Evolutionary conservation across 306 rosid species (phyloP).

Genomic region (Gastrolobium villosum): DNA sequence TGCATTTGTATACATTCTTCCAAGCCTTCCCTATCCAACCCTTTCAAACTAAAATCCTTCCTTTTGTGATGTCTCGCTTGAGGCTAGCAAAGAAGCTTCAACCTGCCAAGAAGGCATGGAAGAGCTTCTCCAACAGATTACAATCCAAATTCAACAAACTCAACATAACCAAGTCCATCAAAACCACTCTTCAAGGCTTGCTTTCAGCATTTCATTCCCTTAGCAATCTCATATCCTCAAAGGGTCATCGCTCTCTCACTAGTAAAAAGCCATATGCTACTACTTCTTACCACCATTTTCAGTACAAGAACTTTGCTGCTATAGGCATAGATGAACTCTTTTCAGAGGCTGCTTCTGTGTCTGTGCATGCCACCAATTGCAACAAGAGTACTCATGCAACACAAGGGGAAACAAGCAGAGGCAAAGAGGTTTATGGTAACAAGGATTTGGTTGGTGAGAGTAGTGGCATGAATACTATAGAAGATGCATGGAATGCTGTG

Average conservation of each 20-base stretch:
- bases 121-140: conserved; percentile 50
- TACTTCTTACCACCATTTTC: conserved; percentile 45
- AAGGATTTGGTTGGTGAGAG: conserved; percentile 39
- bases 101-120: conserved; percentile 73
- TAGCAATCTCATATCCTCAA: conserved; percentile 54
- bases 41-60: conserved; percentile 16
- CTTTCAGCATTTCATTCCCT: conserved; percentile 46
- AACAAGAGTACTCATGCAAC: neutral
- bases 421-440: conserved; percentile 35
- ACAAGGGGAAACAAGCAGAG: conserved; percentile 54
- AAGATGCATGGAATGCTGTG: conserved; percentile 63
- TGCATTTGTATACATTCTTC: conserved; percentile 15
- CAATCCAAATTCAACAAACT: conserved; percentile 60
- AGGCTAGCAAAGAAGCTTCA: conserved; percentile 61
- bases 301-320: conserved; percentile 47
- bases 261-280: conserved; percentile 40
- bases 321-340: conserved; percentile 77
- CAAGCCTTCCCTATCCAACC: conserved; percentile 25
- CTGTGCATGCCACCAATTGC: conserved; percentile 16
- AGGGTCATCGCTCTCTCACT: conserved; percentile 48
- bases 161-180: conserved; percentile 54
- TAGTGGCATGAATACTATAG: conserved; percentile 40
- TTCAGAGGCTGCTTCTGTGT: conserved; percentile 36
- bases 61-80: conserved; percentile 53
- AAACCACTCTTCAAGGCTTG: conserved; percentile 56